These are phyloP conservation scores for Epichloe sylvatica DNA, from an alignment of 2,329 filamentous ascomycete genomes.

Conservation along the genomic window DNA sequence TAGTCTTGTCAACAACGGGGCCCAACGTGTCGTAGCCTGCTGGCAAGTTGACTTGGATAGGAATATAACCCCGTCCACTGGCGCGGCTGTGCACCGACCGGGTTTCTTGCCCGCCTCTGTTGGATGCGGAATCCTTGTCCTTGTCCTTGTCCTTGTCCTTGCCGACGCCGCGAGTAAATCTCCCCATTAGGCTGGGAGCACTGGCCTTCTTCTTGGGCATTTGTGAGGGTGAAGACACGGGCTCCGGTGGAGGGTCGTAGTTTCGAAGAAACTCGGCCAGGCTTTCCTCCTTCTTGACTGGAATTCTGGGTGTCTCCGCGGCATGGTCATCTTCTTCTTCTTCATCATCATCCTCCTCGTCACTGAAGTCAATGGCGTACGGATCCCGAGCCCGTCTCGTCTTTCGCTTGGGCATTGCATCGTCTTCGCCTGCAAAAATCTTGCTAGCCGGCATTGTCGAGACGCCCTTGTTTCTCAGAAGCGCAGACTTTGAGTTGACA, in stretches of 20 bases:
- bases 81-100: conserved; percentile 26
- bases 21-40: conserved; percentile 30
- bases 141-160: conserved; percentile 11
- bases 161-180: conserved; percentile 31
- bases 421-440: conserved; percentile 35
- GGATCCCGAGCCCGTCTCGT: conserved; percentile 71
- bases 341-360: conserved; percentile 38
- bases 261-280: conserved; percentile 61
- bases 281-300: conserved; percentile 45
- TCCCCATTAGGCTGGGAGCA: conserved; percentile 46
- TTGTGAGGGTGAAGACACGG: conserved; percentile 20
- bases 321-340: conserved; percentile 34
- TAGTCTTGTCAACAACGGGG: conserved; percentile 12
- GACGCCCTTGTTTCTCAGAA: conserved; percentile 34
- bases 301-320: conserved; percentile 23
- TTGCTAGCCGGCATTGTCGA: conserved; percentile 16
- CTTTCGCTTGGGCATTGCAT: conserved; percentile 55
- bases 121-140: conserved; percentile 15
- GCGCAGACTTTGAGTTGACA: conserved; percentile 60
- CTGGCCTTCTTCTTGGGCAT: conserved; percentile 50
- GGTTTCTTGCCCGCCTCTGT: conserved; percentile 10
- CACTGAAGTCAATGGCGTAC: conserved; percentile 78
- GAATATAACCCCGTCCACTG: conserved; percentile 30
- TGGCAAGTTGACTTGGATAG: conserved; percentile 38
- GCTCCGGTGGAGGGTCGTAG: conserved; percentile 48